These are phyloP conservation scores for Lachancea sp. DNA, from an alignment of 805 yeast species.

Conservation along the genomic window DNA sequence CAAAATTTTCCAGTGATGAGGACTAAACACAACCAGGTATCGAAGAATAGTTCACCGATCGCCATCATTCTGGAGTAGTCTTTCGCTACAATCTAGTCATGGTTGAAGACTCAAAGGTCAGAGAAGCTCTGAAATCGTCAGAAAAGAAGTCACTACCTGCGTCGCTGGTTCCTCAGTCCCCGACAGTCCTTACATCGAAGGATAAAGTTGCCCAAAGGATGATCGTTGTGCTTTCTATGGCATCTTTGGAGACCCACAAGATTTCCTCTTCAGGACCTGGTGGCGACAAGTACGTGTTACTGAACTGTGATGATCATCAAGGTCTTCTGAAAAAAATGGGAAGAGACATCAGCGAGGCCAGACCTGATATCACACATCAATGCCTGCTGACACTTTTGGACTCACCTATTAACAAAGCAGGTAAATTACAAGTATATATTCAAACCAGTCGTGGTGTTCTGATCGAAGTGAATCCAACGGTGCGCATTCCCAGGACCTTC, in stretches of 20 bases:
- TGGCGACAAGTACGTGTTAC: conserved; percentile 86
- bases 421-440: conserved; percentile 90
- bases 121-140: conserved; percentile 37
- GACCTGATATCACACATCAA: conserved; percentile 99
- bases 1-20: conserved; percentile 7
- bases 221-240: conserved; percentile 92
- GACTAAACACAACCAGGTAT: background rate
- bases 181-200: conserved; percentile 69
- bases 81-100: no score
- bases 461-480: conserved; percentile 92
- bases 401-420: conserved; percentile 98
- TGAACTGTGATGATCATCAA: conserved; percentile 98
- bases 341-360: conserved; percentile 93
- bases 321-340: conserved; percentile 93
- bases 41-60: background rate
- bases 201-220: conserved; percentile 84
- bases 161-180: conserved; percentile 81
- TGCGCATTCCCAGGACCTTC: conserved; percentile 96
- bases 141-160: conserved; percentile 47
- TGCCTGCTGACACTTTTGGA: conserved; percentile 89
- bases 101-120: conserved; percentile 45
- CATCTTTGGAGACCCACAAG: conserved; percentile 92
- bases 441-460: conserved; percentile 93
- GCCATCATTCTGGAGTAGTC: background rate
- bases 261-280: conserved; percentile 71